These are phyloP conservation scores for Lycium ferocissimum DNA, from an alignment of 257 asterid genomes.

Conservation along the genomic window DNA sequence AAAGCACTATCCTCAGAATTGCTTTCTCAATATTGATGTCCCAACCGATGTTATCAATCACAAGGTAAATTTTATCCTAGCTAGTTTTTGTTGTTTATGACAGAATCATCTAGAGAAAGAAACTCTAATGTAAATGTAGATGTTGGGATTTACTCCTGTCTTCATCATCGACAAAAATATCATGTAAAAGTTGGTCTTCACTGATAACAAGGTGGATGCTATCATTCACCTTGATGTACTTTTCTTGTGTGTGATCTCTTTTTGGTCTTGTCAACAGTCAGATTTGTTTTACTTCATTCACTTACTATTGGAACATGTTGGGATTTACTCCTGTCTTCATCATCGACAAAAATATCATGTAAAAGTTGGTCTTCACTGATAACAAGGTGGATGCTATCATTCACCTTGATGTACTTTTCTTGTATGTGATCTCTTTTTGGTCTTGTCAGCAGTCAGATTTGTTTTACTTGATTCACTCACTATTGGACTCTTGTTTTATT, in stretches of 20 bases:
- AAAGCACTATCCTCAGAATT: constrained; percentile 57
- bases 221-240: not conserved
- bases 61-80: constrained; percentile 52
- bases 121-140: not conserved
- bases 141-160: not conserved
- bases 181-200: not conserved
- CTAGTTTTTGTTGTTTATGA: not conserved
- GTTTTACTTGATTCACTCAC: not conserved
- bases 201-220: too few relatives aligned
- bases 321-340: not conserved
- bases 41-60: constrained; percentile 71
- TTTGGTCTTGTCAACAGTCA: not conserved
- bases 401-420: not conserved
- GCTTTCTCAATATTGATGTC: constrained; percentile 74
- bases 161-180: too few relatives aligned
- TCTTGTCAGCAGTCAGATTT: not conserved
- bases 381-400: too few relatives aligned
- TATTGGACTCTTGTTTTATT: not conserved
- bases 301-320: not conserved
- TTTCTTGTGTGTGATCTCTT: not conserved
- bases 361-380: not conserved
- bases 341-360: not conserved
- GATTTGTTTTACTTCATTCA: not conserved
- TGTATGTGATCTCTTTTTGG: not conserved
- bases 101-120: not conserved